phyloP scores from a whole-genome alignment of 2,329 filamentous ascomycete genomes.

The Incumbomyces lentus region DNA sequence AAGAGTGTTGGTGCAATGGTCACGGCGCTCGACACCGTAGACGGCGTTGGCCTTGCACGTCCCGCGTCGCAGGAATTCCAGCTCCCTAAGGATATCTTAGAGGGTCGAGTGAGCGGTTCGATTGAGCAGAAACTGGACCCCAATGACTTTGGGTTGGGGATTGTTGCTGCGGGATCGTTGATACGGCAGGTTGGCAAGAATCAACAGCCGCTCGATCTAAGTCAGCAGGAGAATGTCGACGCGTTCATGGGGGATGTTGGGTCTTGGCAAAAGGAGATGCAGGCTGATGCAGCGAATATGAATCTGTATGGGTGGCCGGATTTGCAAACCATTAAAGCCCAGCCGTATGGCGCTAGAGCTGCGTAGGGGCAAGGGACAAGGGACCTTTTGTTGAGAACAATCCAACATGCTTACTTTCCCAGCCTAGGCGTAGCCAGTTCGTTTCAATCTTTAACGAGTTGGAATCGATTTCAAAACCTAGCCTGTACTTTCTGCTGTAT shows the following conservation, averaged over 20 bases:
- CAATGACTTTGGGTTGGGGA: slow-evolving; percentile 42
- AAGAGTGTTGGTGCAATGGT: slow-evolving; percentile 48
- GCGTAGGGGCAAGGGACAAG: too few relatives aligned
- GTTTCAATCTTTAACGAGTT: too few relatives aligned
- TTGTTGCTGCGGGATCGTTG: slow-evolving; percentile 40
- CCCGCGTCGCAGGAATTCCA: slow-evolving; percentile 42
- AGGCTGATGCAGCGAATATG: slow-evolving; percentile 28
- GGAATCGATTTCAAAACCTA: slow-evolving; percentile 41
- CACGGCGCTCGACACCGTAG: slow-evolving; percentile 45
- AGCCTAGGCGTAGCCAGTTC: too few relatives aligned
- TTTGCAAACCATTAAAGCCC: not conserved
- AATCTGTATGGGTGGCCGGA: slow-evolving; percentile 22
- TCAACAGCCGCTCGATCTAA: slow-evolving; percentile 44
- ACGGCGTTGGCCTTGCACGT: slow-evolving; percentile 51
- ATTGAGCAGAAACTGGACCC: slow-evolving; percentile 40
- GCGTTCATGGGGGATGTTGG: slow-evolving; percentile 41
- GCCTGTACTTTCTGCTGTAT: slow-evolving; percentile 62
- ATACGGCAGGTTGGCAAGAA: slow-evolving; percentile 45
- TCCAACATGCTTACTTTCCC: too few relatives aligned
- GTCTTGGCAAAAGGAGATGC: slow-evolving; percentile 33
- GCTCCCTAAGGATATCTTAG: slow-evolving; percentile 23
- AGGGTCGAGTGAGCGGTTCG: slow-evolving; percentile 34
- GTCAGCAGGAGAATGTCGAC: slow-evolving; percentile 37
- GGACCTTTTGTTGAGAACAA: too few relatives aligned
- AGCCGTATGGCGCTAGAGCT: not conserved